Base-by-base conservation (phyloP, 345 rosid species). In the Murraya paniculata region DNA sequence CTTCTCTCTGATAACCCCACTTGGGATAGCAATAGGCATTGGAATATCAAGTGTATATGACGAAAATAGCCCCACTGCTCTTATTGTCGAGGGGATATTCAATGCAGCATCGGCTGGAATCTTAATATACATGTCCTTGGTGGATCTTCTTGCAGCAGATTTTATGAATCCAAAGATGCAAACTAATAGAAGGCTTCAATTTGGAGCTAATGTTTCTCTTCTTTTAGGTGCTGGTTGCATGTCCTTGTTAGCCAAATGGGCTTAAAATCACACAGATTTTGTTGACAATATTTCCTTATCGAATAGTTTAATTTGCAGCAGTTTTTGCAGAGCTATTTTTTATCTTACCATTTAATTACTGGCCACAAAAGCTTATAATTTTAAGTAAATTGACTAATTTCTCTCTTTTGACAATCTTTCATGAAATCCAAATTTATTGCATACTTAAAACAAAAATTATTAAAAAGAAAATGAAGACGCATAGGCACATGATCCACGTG, bases 121-220 rank as follows among this genome's bases (percentile, higher is more conserved):
- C 55, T 81, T 93, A 24, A 87, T 91, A n/a, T 93, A 90, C 81
- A 91, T 86, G 95, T 86, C 95, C 2, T 60, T 92, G 27, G 95
- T 92, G 0, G 97, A 92, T 68, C 95, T 92, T 68, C 81, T 91
- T 3, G 89, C 93, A 0, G 85, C 89, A 0, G 92, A 90, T 77
- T 93, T 91, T 77, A 86, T 86, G 95, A 87, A 82, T 74, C 71
- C 79, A 0, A 89, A 81, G 59, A 65, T 91, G 81, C 94, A 87
- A 59, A 48, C 4, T 60, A 91, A 78, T 36, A 56, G 70, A 28
- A 79, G 67, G 78, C 93, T 92, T 64, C 90, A 84, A 16, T 0
- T 82, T 0, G 73, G 72, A 36, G 74, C 88, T 4, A 87, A 82
- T 33, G 76, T 65, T 0, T 83, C 86, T 16, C 89, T 91, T 61